These are phyloP conservation scores for Nemania diffusa DNA, from an alignment of 2,329 filamentous ascomycete species.

Conservation along the genomic window DNA sequence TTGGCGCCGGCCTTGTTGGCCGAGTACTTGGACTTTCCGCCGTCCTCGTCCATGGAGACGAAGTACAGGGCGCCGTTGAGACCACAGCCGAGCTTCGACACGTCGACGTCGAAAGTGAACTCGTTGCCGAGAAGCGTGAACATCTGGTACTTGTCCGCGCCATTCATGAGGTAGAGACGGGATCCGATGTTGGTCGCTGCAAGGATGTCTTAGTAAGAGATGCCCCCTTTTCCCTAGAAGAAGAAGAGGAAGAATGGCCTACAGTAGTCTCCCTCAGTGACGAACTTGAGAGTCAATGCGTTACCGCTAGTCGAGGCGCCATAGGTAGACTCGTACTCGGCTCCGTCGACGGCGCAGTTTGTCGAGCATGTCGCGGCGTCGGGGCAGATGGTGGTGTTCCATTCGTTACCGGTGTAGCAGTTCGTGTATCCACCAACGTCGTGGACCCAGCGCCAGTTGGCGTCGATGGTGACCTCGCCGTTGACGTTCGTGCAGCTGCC, in stretches of 20 bases:
- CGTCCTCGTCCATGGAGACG: conserved; percentile 64
- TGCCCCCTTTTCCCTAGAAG: neutral
- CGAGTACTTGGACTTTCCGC: conserved; percentile 58
- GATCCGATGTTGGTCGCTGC: conserved; percentile 53
- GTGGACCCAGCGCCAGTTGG: conserved; percentile 65
- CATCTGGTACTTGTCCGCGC: conserved; percentile 65
- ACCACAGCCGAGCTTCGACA: conserved; percentile 68
- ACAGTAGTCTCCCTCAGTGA: conserved; percentile 57
- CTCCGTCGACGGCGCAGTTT: conserved; percentile 58
- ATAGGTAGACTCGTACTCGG: conserved; percentile 57
- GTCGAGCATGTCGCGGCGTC: conserved; percentile 52
- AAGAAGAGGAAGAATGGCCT: conserved; percentile 10
- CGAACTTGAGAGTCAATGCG: conserved; percentile 60
- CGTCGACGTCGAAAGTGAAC: conserved; percentile 72
- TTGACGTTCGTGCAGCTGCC: conserved; percentile 57
- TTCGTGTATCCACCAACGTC: conserved; percentile 54
- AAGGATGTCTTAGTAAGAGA: conserved; percentile 7
- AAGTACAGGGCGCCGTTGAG: conserved; percentile 72
- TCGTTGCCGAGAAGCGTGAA: conserved; percentile 68
- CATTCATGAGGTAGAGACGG: conserved; percentile 67
- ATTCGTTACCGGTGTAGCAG: conserved; percentile 59
- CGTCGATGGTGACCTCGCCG: conserved; percentile 59
- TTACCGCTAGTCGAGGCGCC: conserved; percentile 58
- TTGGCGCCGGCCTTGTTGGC: conserved; percentile 61
- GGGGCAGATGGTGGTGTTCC: conserved; percentile 51